Base-by-base conservation (phyloP, 1,284 basidiomycete genomes). In the Pseudomicrostroma phylloplanum region DNA sequence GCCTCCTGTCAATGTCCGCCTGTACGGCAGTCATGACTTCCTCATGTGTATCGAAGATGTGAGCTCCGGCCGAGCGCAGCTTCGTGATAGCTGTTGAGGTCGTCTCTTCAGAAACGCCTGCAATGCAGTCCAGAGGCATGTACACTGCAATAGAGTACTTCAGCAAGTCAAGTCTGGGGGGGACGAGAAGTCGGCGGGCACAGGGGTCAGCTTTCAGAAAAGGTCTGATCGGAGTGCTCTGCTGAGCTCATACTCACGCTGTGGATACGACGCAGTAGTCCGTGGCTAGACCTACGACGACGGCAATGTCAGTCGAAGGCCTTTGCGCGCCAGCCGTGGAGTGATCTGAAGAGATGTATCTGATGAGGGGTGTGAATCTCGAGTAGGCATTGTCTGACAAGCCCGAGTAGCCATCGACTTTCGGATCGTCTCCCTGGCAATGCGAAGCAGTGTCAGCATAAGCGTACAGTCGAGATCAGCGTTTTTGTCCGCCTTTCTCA, bases 231-330 rank as follows among this genome's bases (percentile, higher is more conserved):
- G 3, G 3, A 36, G 30, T 9, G 30, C 30, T 36, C 3, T 36
- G 30, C 30, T 36, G 30, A 36, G 30, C 30, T 36, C 30, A 9
- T 36, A 36, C 30, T 36, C 30, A 36, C 36, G 83, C 83, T 2
- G 81, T 82, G 13, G 68, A 73, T 36, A 77, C 71, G 17, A 85
- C 84, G 70, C 86, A 88, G 68, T 84, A 87, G 72, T 87, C 86
- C 17, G 84, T 84, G 49, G 86, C 86, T 19, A 88, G 79, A 2
- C 86, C 86, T 0, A 81, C 82, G 4, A 87, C 80, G 42, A 85
- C 83, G 9, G 87, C 81, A 56, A 80, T 80, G 26, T 78, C 75
- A 2, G 86, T 80, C 3, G 70, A 79, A 43, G 74, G 66, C 6
- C 72, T 68, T 56, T 73, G 70, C 9, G 13, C 39, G 1, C n/a